Conservation (phyloP, 371 early-diverging fungal species). For the Lichtheimia corymbifera region DNA sequence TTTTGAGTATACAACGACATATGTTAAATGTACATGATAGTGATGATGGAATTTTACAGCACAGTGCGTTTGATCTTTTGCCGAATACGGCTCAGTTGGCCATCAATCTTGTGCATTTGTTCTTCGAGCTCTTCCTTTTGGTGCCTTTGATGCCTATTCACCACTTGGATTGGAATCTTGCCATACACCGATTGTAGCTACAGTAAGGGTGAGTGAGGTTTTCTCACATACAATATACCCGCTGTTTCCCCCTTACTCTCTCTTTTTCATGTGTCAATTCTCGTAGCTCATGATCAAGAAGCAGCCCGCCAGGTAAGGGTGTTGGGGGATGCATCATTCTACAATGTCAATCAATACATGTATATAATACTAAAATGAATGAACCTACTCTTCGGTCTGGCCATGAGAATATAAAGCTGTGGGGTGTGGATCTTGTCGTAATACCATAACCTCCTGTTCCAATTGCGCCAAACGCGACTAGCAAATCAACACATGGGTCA, state of each 20-base stretch:
- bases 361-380: not conserved
- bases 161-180: slow-evolving; percentile 55
- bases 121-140: slow-evolving; percentile 57
- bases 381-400: not conserved
- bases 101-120: slow-evolving; percentile 54
- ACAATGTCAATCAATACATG: not conserved
- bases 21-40: too few species aligned
- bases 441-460: not conserved
- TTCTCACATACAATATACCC: not conserved
- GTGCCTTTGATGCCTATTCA: slow-evolving; percentile 47
- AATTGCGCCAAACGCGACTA: not conserved
- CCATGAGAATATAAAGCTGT: not conserved
- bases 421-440: not conserved
- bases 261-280: slow-evolving; percentile 9
- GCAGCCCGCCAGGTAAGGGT: too few species aligned
- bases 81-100: slow-evolving; percentile 49
- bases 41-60: too few species aligned
- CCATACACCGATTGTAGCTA: slow-evolving; percentile 54
- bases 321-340: slow-evolving; percentile 1
- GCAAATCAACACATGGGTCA: not conserved
- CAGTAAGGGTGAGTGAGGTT: not conserved
- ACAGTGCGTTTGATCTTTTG: slow-evolving; percentile 22
- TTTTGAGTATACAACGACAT: too few species aligned
- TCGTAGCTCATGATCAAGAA: slow-evolving; percentile 5
- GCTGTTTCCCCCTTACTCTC: not conserved